Evolutionary conservation across 2,329 filamentous ascomycete genomes (phyloP), one percentile per base, ranked within the genome.

Genomic region (Colletotrichum incanum): DNA sequence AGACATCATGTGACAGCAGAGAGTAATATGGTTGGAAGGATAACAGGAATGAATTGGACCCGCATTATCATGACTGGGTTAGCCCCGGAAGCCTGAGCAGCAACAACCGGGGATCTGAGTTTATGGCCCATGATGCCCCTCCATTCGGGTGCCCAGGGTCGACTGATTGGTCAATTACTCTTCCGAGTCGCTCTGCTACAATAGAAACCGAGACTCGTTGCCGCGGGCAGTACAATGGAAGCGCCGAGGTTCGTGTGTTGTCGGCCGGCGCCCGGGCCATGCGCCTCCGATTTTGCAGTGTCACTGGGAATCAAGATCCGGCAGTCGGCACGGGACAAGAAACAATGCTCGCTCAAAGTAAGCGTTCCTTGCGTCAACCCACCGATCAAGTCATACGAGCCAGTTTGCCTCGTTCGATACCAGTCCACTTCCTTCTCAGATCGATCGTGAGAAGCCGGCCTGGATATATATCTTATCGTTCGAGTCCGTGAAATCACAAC

Each of bases 401-500:
- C 9, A 45, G 16, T 20, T 20, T 5, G 16, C n/a, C 28, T 55
- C 28, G 28, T 55, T 26, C n/a, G 1, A 14, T 1, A 14, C n/a
- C 12, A 61, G 11, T 7, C 59, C 43, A 61, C 41, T 49, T 49
- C 12, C 18, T 49, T 14, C 1, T 8, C 37, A 26, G 59, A 20
- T n/a, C 39, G 26, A n/a, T 14, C 23, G 37, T 16, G 11, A 50
- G 23, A 20, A 45, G n/a, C 23, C 26, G 20, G 56, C 56, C 18
- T 41, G 20, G 37, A 20, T 43, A 7, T 26, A 18, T 49, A 37
- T 37, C 20, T 47, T 23, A 61, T 64, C 34, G 12, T 43, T 20
- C 26, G 23, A 39, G 41, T 34, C 71, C 61, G 71, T 67, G n/a
- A 71, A 63, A 67, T 71, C 43, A 59, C 49, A 62, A 58, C 55